Conservation (phyloP, 225 moss, liverwort and hornwort genomes). For the Polytrichum formosum region DNA sequence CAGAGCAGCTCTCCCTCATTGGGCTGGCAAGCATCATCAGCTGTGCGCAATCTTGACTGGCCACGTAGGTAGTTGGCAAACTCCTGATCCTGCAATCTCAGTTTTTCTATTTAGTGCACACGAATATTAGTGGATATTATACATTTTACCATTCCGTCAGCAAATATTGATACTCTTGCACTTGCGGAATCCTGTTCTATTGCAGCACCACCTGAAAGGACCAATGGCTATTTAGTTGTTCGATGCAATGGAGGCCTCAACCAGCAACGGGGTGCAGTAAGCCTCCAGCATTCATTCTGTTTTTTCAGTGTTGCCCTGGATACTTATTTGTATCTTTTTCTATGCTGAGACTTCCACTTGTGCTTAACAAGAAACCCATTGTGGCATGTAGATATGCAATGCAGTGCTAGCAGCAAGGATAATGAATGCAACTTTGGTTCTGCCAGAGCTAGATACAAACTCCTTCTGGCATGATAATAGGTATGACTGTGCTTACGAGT, state of each 20-base stretch:
- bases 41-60: constrained; percentile 58
- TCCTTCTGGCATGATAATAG: constrained; percentile 78
- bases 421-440: constrained; percentile 93
- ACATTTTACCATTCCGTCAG: too few relatives aligned
- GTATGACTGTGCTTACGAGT: constrained; percentile 32
- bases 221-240: constrained; percentile 83
- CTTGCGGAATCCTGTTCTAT: background rate
- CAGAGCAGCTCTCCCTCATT: constrained; percentile 38
- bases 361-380: background rate
- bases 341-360: constrained; percentile 2
- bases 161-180: too few relatives aligned
- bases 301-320: constrained; percentile 3
- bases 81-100: constrained; percentile 8
- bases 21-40: constrained; percentile 77
- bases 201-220: constrained; percentile 62
- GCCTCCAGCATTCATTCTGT: constrained; percentile 11
- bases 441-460: constrained; percentile 77
- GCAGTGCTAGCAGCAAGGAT: constrained; percentile 93
- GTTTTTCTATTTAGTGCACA: background rate
- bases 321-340: constrained; percentile 3
- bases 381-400: constrained; percentile 75
- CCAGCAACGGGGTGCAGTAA: constrained; percentile 85
- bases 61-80: constrained; percentile 54
- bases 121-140: background rate
- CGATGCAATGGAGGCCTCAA: constrained; percentile 85